Evolutionary conservation across 2,329 filamentous ascomycete genomes (phyloP).

Genomic region (Colletotrichum eleusines): DNA sequence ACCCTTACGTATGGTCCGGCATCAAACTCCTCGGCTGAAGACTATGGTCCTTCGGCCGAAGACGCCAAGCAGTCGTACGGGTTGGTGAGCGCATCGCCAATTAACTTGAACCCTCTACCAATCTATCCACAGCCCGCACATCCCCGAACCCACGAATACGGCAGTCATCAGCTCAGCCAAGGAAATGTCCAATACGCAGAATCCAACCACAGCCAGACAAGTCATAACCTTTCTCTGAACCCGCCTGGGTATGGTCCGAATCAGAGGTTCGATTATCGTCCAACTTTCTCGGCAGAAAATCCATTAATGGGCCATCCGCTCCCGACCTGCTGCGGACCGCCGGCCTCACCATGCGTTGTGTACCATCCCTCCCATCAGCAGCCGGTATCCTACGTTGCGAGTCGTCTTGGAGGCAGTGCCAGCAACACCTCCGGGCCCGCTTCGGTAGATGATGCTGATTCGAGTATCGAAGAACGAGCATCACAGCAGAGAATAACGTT

Average conservation of each 20-base stretch:
- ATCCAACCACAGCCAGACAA: not conserved
- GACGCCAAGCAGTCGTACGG: conserved; percentile 12
- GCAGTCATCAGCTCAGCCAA: not conserved
- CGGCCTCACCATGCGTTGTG: conserved; percentile 1
- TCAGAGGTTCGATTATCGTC: conserved; percentile 21
- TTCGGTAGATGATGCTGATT: conserved; percentile 21
- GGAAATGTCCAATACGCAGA: conserved; percentile 7
- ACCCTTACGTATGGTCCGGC: not conserved
- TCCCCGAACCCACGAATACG: not conserved
- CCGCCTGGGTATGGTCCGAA: conserved; percentile 12
- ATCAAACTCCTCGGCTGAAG: conserved; percentile 27
- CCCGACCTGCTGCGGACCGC: no score
- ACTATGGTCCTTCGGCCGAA: conserved; percentile 16
- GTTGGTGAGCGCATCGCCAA: not conserved
- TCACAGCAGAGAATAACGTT: conserved; percentile 1
- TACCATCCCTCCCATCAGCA: conserved; percentile 14
- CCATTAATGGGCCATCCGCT: conserved; percentile 4
- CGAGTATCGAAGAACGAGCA: conserved; percentile 18
- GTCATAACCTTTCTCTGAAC: conserved; percentile 4
- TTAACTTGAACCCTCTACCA: conserved; percentile 2
- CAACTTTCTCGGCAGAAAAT: conserved; percentile 5
- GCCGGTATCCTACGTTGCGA: conserved; percentile 1
- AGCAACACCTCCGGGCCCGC: conserved; percentile 2
- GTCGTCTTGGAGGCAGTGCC: conserved; percentile 1
- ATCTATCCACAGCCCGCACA: conserved; percentile 7